A percentile compares a stretch with the other conserved stretches of the same genome.
These are phyloP conservation scores for Cystofilobasidium macerans DNA, from an alignment of 768 basidiomycete species.

Conservation along the genomic window DNA sequence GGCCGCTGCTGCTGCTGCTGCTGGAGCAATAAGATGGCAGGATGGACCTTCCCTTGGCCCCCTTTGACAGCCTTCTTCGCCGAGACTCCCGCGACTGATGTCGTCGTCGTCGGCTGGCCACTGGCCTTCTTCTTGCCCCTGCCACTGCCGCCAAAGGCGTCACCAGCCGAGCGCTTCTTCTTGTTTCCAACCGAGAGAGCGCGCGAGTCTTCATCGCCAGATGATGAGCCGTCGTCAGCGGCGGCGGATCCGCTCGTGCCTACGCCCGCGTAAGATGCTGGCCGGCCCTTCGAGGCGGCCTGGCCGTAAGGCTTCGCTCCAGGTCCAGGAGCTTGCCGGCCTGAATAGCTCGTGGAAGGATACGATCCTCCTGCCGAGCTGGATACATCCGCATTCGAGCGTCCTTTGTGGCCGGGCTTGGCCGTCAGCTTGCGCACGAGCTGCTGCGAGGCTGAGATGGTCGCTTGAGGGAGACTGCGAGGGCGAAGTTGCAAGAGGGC, in stretches of 20 bases:
- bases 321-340: background rate
- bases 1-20: too few species aligned
- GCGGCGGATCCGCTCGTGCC: background rate
- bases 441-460: slow-evolving; percentile 2
- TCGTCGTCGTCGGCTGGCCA: too few species aligned
- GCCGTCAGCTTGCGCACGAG: slow-evolving; percentile 20
- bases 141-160: slow-evolving; percentile 9
- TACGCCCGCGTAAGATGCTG: background rate
- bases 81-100: too few species aligned
- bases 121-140: background rate
- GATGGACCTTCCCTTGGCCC: background rate
- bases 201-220: slow-evolving; percentile 16
- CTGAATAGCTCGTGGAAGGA: background rate
- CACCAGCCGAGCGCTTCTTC: background rate
- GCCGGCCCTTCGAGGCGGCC: background rate
- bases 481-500: background rate
- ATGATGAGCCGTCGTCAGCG: background rate
- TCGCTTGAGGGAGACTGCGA: background rate
- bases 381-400: too few species aligned
- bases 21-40: too few species aligned
- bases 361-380: background rate
- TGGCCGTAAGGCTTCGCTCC: background rate
- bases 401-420: background rate
- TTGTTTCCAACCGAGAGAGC: slow-evolving; percentile 1
- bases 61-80: too few species aligned